Conservation (phyloP, 805 yeast genomes). For the Wickerhamomyces bovis region DNA sequence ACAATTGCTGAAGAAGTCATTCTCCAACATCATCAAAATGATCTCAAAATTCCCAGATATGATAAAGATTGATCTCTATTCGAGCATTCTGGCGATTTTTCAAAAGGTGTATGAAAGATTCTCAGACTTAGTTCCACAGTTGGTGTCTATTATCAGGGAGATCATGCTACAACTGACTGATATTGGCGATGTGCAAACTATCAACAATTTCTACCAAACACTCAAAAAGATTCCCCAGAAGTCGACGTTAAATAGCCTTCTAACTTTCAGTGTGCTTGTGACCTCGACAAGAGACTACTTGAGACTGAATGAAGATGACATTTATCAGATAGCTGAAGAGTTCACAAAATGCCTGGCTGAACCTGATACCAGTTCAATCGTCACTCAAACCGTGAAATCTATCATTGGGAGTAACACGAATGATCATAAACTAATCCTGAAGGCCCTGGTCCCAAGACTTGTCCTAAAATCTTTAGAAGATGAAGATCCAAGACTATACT, state of each 20-base stretch:
- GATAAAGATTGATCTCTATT: slow-evolving; percentile 62
- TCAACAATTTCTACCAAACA: slow-evolving; percentile 33
- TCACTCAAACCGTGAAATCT: slow-evolving; percentile 58
- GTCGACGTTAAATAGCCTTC: slow-evolving; percentile 30
- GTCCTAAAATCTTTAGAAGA: slow-evolving; percentile 27
- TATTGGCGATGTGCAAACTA: slow-evolving; percentile 22
- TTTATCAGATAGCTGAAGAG: slow-evolving; percentile 28
- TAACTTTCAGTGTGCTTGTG: slow-evolving; percentile 39
- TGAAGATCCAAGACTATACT: slow-evolving; percentile 21
- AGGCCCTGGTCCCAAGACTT: slow-evolving; percentile 40
- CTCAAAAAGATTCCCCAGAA: slow-evolving; percentile 26
- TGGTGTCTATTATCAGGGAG: slow-evolving; percentile 46
- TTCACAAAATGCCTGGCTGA: slow-evolving; percentile 32
- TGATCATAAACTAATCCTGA: slow-evolving; percentile 34
- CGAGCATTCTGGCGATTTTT: slow-evolving; percentile 57
- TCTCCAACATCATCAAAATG: slow-evolving; percentile 54
- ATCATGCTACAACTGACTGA: slow-evolving; percentile 32
- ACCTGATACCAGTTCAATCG: slow-evolving; percentile 32
- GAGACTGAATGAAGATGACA: slow-evolving; percentile 30
- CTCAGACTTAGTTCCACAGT: slow-evolving; percentile 40
- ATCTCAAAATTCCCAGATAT: slow-evolving; percentile 58
- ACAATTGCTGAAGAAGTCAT: slow-evolving; percentile 40
- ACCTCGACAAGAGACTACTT: slow-evolving; percentile 33
- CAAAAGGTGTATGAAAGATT: slow-evolving; percentile 31
- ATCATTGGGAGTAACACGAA: slow-evolving; percentile 32